Evolutionary conservation across 257 asterid genomes (phyloP).

Genomic region (Verbena officinalis): DNA sequence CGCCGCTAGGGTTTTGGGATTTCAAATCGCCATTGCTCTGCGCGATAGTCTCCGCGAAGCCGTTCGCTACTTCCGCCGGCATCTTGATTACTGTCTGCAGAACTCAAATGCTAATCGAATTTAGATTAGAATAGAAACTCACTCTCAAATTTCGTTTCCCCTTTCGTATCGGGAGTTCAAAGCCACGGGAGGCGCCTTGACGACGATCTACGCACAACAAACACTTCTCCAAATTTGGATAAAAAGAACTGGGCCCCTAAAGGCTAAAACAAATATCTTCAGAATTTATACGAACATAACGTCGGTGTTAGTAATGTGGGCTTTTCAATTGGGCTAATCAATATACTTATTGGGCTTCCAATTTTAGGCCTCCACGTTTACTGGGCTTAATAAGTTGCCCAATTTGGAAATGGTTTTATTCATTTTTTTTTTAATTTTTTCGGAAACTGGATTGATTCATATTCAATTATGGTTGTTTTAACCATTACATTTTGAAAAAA

Average conservation of each 20-base stretch:
- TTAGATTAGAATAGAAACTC: not conserved
- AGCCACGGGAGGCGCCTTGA: constrained; percentile 9
- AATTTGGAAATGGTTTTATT: no score
- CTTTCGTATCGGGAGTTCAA: constrained; percentile 19
- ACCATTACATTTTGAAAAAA: no score
- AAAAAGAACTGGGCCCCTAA: not conserved
- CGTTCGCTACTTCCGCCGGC: constrained; percentile 57
- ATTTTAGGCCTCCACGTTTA: no score
- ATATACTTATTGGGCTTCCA: not conserved
- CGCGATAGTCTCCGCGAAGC: constrained; percentile 30
- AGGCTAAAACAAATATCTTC: not conserved
- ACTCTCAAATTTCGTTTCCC: constrained; percentile 14
- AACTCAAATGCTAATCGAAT: not conserved
- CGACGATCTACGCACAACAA: not conserved
- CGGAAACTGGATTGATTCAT: no score
- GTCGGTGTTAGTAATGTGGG: not conserved
- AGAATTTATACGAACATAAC: not conserved
- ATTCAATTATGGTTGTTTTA: no score
- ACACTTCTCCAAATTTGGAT: not conserved
- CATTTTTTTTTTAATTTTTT: no score
- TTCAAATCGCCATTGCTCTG: constrained; percentile 52
- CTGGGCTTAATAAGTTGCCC: no score
- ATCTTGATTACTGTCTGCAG: constrained; percentile 27
- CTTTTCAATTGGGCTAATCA: not conserved
- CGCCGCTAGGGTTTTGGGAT: constrained; percentile 44